Evolutionary conservation across 805 yeast genomes (phyloP).

Genomic region (Spathaspora sp.): DNA sequence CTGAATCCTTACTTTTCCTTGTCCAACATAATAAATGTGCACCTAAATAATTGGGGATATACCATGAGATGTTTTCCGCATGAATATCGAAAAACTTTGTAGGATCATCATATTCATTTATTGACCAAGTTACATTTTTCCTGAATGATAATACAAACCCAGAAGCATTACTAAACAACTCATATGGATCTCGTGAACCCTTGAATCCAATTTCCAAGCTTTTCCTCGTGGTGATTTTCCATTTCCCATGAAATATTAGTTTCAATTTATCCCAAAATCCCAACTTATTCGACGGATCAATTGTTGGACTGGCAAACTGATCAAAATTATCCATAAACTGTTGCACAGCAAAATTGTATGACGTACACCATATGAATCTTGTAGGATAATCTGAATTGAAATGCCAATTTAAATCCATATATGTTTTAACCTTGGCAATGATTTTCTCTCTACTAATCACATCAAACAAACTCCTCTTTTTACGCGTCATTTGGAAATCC

Average conservation of each 20-base stretch:
- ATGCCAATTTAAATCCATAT: constrained; percentile 53
- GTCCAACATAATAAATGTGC: constrained; percentile 54
- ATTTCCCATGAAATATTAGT: constrained; percentile 69
- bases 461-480: constrained; percentile 30
- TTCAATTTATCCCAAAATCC: constrained; percentile 95
- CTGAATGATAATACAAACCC: constrained; percentile 78
- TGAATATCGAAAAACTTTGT: constrained; percentile 59
- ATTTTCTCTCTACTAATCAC: constrained; percentile 70
- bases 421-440: constrained; percentile 69
- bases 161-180: constrained; percentile 58
- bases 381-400: constrained; percentile 57
- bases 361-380: constrained; percentile 77
- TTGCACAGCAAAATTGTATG: constrained; percentile 80
- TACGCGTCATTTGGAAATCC: constrained; percentile 45
- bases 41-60: constrained; percentile 72
- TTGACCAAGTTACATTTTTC: constrained; percentile 52
- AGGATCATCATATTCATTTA: constrained; percentile 70
- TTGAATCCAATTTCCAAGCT: constrained; percentile 59
- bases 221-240: constrained; percentile 45
- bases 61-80: constrained; percentile 61
- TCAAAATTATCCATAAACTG: constrained; percentile 76
- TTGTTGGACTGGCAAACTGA: constrained; percentile 82
- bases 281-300: constrained; percentile 77
- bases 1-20: constrained; percentile 39
- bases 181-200: constrained; percentile 79